A percentile compares a stretch with the other conserved stretches of the same genome.
These are phyloP conservation scores for Leccinellum luteum DNA, from an alignment of 768 basidiomycete species.

Conservation along the genomic window DNA sequence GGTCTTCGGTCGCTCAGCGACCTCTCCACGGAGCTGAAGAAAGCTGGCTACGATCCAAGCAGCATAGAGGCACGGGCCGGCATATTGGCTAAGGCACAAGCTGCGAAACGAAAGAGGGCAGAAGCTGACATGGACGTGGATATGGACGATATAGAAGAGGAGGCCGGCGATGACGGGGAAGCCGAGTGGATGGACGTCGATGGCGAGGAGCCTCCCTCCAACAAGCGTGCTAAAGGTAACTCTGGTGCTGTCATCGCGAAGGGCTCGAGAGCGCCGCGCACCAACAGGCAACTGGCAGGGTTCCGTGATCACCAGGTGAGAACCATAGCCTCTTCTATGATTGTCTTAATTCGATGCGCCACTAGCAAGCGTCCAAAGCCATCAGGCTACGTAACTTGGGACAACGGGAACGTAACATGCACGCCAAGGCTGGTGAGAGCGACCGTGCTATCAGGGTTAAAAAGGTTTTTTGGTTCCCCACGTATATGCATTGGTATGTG, in stretches of 20 bases:
- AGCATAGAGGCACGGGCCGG: conserved; percentile 86
- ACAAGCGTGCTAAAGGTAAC: conserved; percentile 62
- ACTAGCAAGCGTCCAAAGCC: conserved; percentile 77
- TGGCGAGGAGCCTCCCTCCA: conserved; percentile 47
- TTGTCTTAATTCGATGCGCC: not conserved
- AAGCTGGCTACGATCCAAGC: conserved; percentile 86
- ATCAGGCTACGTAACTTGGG: conserved; percentile 80
- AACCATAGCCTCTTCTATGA: not conserved
- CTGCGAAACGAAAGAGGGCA: conserved; percentile 60
- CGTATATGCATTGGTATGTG: not conserved
- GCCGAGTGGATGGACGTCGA: conserved; percentile 56
- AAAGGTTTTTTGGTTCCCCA: conserved; percentile 60
- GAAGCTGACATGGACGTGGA: conserved; percentile 57
- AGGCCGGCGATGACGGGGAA: conserved; percentile 37
- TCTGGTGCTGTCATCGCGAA: conserved; percentile 53
- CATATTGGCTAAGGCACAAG: conserved; percentile 70
- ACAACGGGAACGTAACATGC: conserved; percentile 82
- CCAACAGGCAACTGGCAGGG: conserved; percentile 76
- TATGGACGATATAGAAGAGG: conserved; percentile 46
- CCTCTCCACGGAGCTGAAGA: conserved; percentile 77
- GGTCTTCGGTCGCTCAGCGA: conserved; percentile 66
- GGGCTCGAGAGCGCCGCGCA: conserved; percentile 55
- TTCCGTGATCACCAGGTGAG: conserved; percentile 69
- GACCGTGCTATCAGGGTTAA: conserved; percentile 80
- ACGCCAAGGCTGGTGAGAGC: conserved; percentile 88